phyloP scores from a whole-genome alignment of 2,329 filamentous ascomycete species.

The Polychaeton citri region DNA sequence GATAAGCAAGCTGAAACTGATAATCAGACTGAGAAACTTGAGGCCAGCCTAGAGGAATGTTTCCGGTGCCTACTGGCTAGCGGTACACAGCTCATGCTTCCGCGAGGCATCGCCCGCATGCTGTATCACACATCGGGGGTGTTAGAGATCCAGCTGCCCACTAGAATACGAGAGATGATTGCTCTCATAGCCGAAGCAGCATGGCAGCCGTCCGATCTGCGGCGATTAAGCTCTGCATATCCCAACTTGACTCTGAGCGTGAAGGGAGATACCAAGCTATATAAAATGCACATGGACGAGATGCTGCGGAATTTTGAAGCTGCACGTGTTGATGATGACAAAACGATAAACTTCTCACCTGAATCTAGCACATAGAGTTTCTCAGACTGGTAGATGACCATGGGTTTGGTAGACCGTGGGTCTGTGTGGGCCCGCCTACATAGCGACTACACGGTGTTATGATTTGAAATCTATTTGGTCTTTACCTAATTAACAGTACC shows the following conservation, averaged over 20 bases:
- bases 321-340: no score
- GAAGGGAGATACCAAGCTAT: not conserved
- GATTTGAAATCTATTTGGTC: no score
- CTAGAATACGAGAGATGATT: not conserved
- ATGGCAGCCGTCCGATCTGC: not conserved
- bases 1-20: no score
- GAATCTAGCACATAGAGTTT: no score
- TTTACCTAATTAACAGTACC: no score
- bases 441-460: no score
- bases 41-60: conserved; percentile 3
- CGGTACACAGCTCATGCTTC: conserved; percentile 3
- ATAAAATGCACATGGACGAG: not conserved
- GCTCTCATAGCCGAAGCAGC: not conserved
- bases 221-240: not conserved
- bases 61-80: conserved; percentile 5
- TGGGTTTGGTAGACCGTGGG: no score
- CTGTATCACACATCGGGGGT: not conserved
- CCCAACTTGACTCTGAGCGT: not conserved
- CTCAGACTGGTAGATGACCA: no score
- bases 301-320: not conserved
- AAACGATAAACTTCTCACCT: no score
- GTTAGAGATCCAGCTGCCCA: conserved; percentile 17
- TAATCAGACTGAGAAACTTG: not conserved
- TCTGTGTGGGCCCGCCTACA: no score
- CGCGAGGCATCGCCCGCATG: conserved; percentile 4